Evolutionary conservation across 169 alveolate genomes (phyloP).

Genomic region (Cryptosporidium xiaoi): DNA sequence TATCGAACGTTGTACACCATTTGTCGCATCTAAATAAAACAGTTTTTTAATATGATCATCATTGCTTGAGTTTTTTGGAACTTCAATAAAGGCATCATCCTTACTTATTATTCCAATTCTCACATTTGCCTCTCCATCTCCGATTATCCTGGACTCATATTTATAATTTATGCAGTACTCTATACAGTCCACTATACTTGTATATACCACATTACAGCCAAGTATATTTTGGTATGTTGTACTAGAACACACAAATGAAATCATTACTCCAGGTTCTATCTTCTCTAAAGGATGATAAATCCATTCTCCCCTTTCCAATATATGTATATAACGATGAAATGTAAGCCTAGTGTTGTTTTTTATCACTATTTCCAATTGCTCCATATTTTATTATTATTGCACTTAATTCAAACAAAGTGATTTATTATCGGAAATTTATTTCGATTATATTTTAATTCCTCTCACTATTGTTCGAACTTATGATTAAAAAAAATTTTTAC

Average conservation of each 20-base stretch:
- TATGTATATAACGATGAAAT: slow-evolving; percentile 44
- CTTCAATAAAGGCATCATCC: slow-evolving; percentile 10
- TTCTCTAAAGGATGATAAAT: slow-evolving; percentile 61
- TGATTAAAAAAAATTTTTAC: too few species aligned
- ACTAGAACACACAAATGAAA: slow-evolving; percentile 54
- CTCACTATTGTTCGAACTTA: too few species aligned
- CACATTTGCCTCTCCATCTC: slow-evolving; percentile 46
- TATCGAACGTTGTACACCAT: slow-evolving; percentile 42
- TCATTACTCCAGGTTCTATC: slow-evolving; percentile 37
- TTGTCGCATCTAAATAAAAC: slow-evolving; percentile 41
- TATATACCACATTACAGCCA: slow-evolving; percentile 33
- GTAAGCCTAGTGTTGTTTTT: slow-evolving; percentile 63
- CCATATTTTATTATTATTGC: slow-evolving; percentile 20
- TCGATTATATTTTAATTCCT: too few species aligned
- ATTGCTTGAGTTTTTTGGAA: background rate
- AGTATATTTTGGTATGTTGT: slow-evolving; percentile 28
- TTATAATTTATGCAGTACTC: slow-evolving; percentile 47
- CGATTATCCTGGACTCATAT: slow-evolving; percentile 42
- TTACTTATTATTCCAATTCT: slow-evolving; percentile 24
- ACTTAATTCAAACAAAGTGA: too few species aligned
- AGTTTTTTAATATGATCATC: background rate
- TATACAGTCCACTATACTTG: slow-evolving; percentile 35
- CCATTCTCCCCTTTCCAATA: slow-evolving; percentile 66
- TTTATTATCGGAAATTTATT: too few species aligned
- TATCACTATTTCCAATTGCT: slow-evolving; percentile 48